Evolutionary conservation across 2,329 filamentous ascomycete genomes (phyloP).

Genomic region (Monilinia fructicola): DNA sequence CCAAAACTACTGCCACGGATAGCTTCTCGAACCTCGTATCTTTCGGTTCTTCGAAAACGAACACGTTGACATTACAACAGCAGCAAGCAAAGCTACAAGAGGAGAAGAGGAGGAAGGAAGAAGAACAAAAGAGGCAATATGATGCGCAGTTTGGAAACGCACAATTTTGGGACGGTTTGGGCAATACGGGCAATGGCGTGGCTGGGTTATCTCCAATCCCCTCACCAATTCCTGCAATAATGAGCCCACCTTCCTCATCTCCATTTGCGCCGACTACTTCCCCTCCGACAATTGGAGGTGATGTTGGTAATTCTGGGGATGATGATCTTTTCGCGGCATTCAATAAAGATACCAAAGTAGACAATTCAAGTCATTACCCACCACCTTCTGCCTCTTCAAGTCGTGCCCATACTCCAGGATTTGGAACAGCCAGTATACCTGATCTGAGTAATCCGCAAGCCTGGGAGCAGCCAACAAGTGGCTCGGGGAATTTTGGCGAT

Average conservation of each 20-base stretch:
- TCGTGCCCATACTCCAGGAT: slow-evolving; percentile 46
- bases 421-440: slow-evolving; percentile 42
- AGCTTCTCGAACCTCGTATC: slow-evolving; percentile 77
- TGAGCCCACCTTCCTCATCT: slow-evolving; percentile 40
- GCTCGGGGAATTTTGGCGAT: slow-evolving; percentile 45
- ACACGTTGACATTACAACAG: slow-evolving; percentile 75
- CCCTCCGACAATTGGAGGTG: slow-evolving; percentile 44
- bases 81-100: slow-evolving; percentile 67
- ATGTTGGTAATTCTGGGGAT: slow-evolving; percentile 45
- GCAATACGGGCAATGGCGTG: slow-evolving; percentile 48
- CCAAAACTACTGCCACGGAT: slow-evolving; percentile 55
- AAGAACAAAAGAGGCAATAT: slow-evolving; percentile 67
- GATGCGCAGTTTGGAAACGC: slow-evolving; percentile 76
- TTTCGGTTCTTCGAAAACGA: slow-evolving; percentile 57
- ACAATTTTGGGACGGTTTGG: slow-evolving; percentile 74
- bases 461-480: slow-evolving; percentile 45
- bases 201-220: slow-evolving; percentile 47
- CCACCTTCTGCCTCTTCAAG: slow-evolving; percentile 48
- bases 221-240: slow-evolving; percentile 50
- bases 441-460: slow-evolving; percentile 56
- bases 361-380: slow-evolving; percentile 64
- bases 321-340: slow-evolving; percentile 69
- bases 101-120: slow-evolving; percentile 70
- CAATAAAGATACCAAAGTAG: slow-evolving; percentile 64
- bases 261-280: slow-evolving; percentile 37